Evolutionary conservation across 1,139 yeast genomes (phyloP), one percentile per base, ranked within the genome.

Genomic region (Candida tetrigidarum): DNA sequence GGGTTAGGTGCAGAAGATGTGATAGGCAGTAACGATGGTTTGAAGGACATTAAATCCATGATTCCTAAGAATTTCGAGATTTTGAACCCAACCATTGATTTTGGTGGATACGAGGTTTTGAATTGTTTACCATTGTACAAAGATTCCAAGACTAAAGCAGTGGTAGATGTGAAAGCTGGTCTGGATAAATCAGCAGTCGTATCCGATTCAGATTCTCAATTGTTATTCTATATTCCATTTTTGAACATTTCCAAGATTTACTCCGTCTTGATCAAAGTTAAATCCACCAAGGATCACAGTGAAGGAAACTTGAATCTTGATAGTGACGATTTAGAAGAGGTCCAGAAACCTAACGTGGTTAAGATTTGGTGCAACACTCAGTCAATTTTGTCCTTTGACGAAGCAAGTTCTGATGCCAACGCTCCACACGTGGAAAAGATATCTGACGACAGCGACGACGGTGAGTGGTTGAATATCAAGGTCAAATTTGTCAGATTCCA

Each of bases 121-220:
- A 84, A 84, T 55, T 66, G 69, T 11, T 56, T 66, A 37, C 57
- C 73, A 3, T 50, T 67, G 16, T 48, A 48, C 39, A 54, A 59
- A 23, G 48, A 53, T 7, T 46, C 54, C 18, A 58, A 57, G 14
- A 56, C 66, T 16, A 67, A 68, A 44, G 60, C 63, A 34, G 60
- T 71, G 7, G 68, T 77, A 43, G 59, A 62, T 37, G 49, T 64
- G n/a, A 55, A 49, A 23, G 46, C 40, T 8, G 32, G 40, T 16
- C 41, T 44, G 8, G 48, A 54, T n/a, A 42, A 46, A 19, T 46
- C 62, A 11, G 48, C 63, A 0, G 66, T 80, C n/a, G 60, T 64
- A 38, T 74, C 84, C 2, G 88, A 83, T 59, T 81, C 86, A 0
- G 90, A 84, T 57, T 76, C 86, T 1, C 89, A 84, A 58, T 53